Percentiles rank a stretch among this genome's conserved stretches.
phyloP scores from a whole-genome alignment of 345 rosid species.

The Linum usitatissimum region DNA sequence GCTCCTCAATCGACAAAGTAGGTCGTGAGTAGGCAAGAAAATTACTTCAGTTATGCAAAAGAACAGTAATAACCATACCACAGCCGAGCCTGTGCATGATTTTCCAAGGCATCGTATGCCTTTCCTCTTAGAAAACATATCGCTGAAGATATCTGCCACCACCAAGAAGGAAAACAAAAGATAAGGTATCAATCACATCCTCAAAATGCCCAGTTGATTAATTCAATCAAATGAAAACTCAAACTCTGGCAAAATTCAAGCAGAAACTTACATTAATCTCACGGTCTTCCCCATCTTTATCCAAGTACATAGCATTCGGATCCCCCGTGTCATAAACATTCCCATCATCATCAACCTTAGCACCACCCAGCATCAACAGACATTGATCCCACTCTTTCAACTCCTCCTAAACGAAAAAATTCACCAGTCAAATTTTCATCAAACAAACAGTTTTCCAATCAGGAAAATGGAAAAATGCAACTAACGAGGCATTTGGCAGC shows the following conservation, averaged over 20 bases:
- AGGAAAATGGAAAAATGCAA: not conserved
- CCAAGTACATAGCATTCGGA: slow-evolving; percentile 49
- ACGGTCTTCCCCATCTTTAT: slow-evolving; percentile 86
- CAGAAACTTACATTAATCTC: slow-evolving; percentile 63
- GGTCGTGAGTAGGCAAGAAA: not conserved
- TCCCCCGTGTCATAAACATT: slow-evolving; percentile 62
- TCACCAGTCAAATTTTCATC: not conserved
- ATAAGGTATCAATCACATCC: not conserved
- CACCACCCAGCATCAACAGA: slow-evolving; percentile 76
- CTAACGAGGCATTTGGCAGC: slow-evolving; percentile 90
- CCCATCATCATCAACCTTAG: slow-evolving; percentile 80
- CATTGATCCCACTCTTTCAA: slow-evolving; percentile 98
- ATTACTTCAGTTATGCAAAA: not conserved
- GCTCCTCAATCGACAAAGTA: no score
- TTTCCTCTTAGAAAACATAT: slow-evolving; percentile 89
- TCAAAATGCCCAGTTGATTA: no score
- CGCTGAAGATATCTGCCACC: slow-evolving; percentile 68
- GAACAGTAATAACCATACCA: slow-evolving; percentile 40
- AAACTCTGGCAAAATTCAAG: not conserved
- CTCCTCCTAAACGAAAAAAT: slow-evolving; percentile 52
- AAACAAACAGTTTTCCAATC: not conserved
- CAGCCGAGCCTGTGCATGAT: slow-evolving; percentile 75
- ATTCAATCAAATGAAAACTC: not conserved
- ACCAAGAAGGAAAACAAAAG: not conserved
- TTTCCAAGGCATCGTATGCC: slow-evolving; percentile 87